A percentile compares a stretch with the other conserved stretches of the same genome.
These are phyloP conservation scores for Fusarium compactum DNA, from an alignment of 2,329 filamentous ascomycete species.

Conservation along the genomic window DNA sequence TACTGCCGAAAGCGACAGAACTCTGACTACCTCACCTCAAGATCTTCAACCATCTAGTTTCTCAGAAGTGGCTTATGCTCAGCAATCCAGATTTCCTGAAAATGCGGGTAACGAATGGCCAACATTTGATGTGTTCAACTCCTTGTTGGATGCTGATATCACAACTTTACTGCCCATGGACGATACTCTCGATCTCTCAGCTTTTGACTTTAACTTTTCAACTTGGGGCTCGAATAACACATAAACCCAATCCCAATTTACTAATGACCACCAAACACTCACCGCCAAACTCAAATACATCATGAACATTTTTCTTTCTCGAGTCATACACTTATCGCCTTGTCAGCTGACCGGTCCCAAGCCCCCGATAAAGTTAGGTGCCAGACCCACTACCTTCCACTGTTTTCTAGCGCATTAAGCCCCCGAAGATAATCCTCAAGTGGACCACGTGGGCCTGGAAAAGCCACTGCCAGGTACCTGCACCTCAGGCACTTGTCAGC, in stretches of 20 bases:
- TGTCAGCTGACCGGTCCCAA: neutral
- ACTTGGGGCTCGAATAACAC: neutral
- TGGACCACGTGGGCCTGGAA: conserved; percentile 38
- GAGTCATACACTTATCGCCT: neutral
- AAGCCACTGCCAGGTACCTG: neutral
- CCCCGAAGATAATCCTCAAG: neutral
- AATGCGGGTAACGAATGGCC: neutral
- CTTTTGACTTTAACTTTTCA: neutral
- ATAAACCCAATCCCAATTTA: rapidly evolving
- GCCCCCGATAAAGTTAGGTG: neutral
- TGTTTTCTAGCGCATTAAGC: neutral
- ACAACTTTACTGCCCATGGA: neutral
- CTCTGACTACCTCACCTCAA: rapidly evolving
- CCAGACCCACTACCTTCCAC: neutral
- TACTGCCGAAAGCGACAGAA: neutral
- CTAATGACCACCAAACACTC: neutral
- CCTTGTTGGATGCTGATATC: conserved; percentile 20
- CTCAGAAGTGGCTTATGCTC: neutral
- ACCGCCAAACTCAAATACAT: neutral
- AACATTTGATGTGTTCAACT: conserved; percentile 11
- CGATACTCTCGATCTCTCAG: neutral
- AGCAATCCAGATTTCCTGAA: too few relatives aligned
- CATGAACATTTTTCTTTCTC: neutral
- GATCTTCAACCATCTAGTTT: rapidly evolving
- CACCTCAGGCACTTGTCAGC: conserved; percentile 23